Base-by-base conservation (phyloP, 2,329 filamentous ascomycete species). In the Didymella glomerata region DNA sequence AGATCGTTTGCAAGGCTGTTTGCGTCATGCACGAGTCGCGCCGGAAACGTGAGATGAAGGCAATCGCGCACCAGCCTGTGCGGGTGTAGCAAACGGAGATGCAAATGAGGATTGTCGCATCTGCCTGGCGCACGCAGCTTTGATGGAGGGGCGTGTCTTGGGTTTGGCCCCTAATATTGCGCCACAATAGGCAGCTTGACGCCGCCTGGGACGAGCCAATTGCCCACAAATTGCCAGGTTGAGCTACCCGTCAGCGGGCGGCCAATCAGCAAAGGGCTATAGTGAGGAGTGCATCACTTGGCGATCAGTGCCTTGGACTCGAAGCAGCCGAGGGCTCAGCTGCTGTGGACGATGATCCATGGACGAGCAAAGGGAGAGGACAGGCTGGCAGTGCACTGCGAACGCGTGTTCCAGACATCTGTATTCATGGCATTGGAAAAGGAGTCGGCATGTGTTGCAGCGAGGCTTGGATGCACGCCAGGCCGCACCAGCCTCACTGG, bases 371-470 rank as follows among this genome's bases (percentile, higher is more conserved):
- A 57, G 52, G 40, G 57, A 57, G 50, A 58, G 44, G 56, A 55
- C 64, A 61, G 54, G 47, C 57, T 58, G 59, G 66, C 61, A 57
- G 52, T 54, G 55, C 51, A 22, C 38, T 54, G 52, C 56, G 56
- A 59, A 59, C 56, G 56, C 56, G 27, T 59, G 56, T 59, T 59
- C 53, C 57, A 56, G 55, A 65, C 40, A 42, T 46, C 36, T 56
- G 56, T 58, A 52, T 58, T 60, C 42, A 55, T 48, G 52, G 40
- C 44, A 53, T 34, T 48, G 48, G 27, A 55, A 65, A 58, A 69
- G 65, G 68, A 62, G 66, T 66, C 61, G 63, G 64, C 66, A 66
- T 66, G 66, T 67, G 65, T 68, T 59, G 66, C 66, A 67, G 62
- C 56, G 61, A 38, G 54, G 60, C 54, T 59, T 59, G 45, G 50